phyloP scores from a whole-genome alignment of 805 yeast species.

The Cyberlindnera samutprakarnensis region DNA sequence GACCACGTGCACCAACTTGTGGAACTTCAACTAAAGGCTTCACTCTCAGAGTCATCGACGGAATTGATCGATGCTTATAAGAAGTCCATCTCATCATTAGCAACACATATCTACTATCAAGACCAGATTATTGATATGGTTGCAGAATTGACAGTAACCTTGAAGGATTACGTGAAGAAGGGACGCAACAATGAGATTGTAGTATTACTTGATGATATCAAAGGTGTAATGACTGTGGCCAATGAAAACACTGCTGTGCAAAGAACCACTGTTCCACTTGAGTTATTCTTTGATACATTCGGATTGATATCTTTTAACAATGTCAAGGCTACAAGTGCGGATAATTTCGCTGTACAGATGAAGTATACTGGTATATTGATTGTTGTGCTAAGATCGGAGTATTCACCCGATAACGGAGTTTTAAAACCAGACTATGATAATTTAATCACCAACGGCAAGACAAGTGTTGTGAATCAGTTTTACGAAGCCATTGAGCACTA shows the following conservation, averaged over 20 bases:
- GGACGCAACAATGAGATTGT: constrained; percentile 3
- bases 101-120: constrained; percentile 74
- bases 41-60: constrained; percentile 17
- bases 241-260: constrained; percentile 16
- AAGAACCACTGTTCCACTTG: constrained; percentile 18
- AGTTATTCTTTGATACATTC: constrained; percentile 19
- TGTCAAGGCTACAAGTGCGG: constrained; percentile 1
- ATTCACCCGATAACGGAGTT: constrained; percentile 8
- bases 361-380: constrained; percentile 14
- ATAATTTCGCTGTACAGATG: constrained; percentile 8
- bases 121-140: constrained; percentile 84
- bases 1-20: constrained; percentile 64
- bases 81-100: constrained; percentile 58
- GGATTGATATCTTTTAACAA: constrained; percentile 6
- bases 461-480: constrained; percentile 16
- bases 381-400: constrained; percentile 15
- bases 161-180: constrained; percentile 20
- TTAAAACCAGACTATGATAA: constrained; percentile 12
- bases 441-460: constrained; percentile 13
- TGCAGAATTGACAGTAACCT: constrained; percentile 48
- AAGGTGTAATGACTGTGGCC: constrained; percentile 11
- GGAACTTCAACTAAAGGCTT: constrained; percentile 33
- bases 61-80: constrained; percentile 38
- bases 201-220: constrained; percentile 13
- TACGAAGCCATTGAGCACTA: constrained; percentile 17